Conservation (phyloP, 768 basidiomycete species). For the Pleurotus pulmonarius region DNA sequence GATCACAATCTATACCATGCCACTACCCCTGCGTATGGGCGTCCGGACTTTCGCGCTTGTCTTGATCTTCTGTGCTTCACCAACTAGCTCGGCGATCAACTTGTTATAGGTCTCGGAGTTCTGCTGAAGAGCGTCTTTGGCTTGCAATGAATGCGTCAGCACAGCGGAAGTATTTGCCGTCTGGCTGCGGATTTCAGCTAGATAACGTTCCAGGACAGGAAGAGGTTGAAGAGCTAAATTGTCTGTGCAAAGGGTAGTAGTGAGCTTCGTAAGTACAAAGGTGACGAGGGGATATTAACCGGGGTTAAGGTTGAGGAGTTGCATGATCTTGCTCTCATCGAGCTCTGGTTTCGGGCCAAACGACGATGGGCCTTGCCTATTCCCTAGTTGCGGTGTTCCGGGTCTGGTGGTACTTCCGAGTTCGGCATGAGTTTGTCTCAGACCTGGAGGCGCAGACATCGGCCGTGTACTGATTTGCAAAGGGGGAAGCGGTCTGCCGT, state of each 20-base stretch:
- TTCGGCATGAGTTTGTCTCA: conserved; percentile 37
- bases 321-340: conserved; percentile 60
- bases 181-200: conserved; percentile 65
- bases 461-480: conserved; percentile 83
- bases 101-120: conserved; percentile 89
- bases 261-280: not conserved
- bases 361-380: conserved; percentile 25
- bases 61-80: conserved; percentile 84
- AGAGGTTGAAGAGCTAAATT: conserved; percentile 70
- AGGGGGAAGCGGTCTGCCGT: conserved; percentile 66
- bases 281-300: conserved; percentile 36
- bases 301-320: conserved; percentile 60
- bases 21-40: conserved; percentile 46
- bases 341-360: conserved; percentile 79
- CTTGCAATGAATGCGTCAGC: conserved; percentile 79
- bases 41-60: conserved; percentile 49
- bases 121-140: conserved; percentile 77
- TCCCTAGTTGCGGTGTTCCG: conserved; percentile 42
- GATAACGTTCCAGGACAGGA: conserved; percentile 57
- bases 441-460: conserved; percentile 73
- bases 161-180: conserved; percentile 74
- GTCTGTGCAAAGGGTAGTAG: conserved; percentile 38
- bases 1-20: conserved; percentile 9
- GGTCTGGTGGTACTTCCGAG: conserved; percentile 38
- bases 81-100: conserved; percentile 88